A percentile compares a stretch with the other conserved stretches of the same genome.
Conservation (phyloP, 495 filamentous ascomycete species). For the Daldinia bambusicola region DNA sequence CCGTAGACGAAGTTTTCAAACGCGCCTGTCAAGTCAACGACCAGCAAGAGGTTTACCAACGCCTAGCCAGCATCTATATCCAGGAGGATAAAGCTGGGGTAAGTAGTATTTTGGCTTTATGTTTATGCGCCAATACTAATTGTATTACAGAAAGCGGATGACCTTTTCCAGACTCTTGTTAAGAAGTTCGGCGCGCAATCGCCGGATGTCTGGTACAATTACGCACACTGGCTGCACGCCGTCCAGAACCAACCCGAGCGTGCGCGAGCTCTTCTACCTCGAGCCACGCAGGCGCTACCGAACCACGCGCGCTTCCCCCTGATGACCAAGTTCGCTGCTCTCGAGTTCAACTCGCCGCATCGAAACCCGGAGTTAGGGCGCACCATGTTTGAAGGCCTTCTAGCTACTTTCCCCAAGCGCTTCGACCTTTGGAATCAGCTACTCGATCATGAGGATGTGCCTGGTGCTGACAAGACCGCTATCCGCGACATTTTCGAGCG, state of each 20-base stretch:
- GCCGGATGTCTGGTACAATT: slow-evolving; percentile 88
- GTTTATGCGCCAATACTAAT: slow-evolving; percentile 28
- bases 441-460: slow-evolving; percentile 75
- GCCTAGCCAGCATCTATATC: slow-evolving; percentile 92
- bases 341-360: slow-evolving; percentile 86
- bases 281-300: slow-evolving; percentile 84
- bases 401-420: slow-evolving; percentile 85
- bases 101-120: slow-evolving; percentile 47
- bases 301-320: slow-evolving; percentile 76
- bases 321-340: slow-evolving; percentile 84
- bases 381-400: slow-evolving; percentile 90
- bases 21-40: slow-evolving; percentile 95
- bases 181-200: slow-evolving; percentile 86
- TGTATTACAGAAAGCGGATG: slow-evolving; percentile 79
- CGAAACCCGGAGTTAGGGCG: slow-evolving; percentile 92
- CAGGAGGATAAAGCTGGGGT: slow-evolving; percentile 81
- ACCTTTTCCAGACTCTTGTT: slow-evolving; percentile 82
- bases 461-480: slow-evolving; percentile 60
- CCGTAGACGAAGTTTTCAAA: slow-evolving; percentile 88
- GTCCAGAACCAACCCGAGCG: slow-evolving; percentile 72
- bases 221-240: slow-evolving; percentile 89
- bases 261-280: slow-evolving; percentile 81
- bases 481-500: slow-evolving; percentile 83
- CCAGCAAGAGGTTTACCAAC: slow-evolving; percentile 87
- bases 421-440: slow-evolving; percentile 93